Conservation (phyloP, 495 filamentous ascomycete genomes). For the Penicillium verhagenii region DNA sequence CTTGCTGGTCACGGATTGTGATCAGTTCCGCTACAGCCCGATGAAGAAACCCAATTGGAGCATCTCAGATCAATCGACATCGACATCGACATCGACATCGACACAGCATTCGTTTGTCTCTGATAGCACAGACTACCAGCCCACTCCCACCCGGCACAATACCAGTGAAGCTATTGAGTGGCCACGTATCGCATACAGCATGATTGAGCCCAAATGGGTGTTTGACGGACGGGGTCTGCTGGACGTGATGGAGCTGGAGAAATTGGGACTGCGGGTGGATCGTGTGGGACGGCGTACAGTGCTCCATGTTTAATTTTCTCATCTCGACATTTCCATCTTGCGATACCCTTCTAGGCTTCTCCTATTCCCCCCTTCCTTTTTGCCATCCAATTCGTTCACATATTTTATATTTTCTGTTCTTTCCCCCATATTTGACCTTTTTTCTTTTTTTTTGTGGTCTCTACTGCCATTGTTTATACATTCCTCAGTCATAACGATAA, state of each 20-base stretch:
- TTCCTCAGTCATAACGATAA: too few relatives aligned
- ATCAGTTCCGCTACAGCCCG: slow-evolving; percentile 30
- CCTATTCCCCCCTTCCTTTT: too few relatives aligned
- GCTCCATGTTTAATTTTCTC: not conserved
- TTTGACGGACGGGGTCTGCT: slow-evolving; percentile 71
- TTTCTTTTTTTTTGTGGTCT: too few relatives aligned
- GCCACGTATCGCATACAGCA: slow-evolving; percentile 48
- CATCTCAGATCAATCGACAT: slow-evolving; percentile 12
- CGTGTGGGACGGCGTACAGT: slow-evolving; percentile 17
- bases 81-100: too few relatives aligned
- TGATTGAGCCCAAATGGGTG: slow-evolving; percentile 67
- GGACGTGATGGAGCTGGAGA: slow-evolving; percentile 52
- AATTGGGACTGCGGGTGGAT: slow-evolving; percentile 50
- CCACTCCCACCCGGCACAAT: slow-evolving; percentile 11
- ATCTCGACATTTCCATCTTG: not conserved
- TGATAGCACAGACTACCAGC: slow-evolving; percentile 25
- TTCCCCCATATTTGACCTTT: too few relatives aligned
- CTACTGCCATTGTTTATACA: too few relatives aligned
- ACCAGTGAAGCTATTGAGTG: slow-evolving; percentile 47
- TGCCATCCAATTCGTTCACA: too few relatives aligned
- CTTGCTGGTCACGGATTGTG: slow-evolving; percentile 39
- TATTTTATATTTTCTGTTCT: too few relatives aligned
- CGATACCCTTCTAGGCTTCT: slow-evolving; percentile 9
- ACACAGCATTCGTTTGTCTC: slow-evolving; percentile 15
- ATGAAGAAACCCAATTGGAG: slow-evolving; percentile 17